These are phyloP conservation scores for Pleurotus eryngii DNA, from an alignment of 768 basidiomycete genomes.

Conservation along the genomic window DNA sequence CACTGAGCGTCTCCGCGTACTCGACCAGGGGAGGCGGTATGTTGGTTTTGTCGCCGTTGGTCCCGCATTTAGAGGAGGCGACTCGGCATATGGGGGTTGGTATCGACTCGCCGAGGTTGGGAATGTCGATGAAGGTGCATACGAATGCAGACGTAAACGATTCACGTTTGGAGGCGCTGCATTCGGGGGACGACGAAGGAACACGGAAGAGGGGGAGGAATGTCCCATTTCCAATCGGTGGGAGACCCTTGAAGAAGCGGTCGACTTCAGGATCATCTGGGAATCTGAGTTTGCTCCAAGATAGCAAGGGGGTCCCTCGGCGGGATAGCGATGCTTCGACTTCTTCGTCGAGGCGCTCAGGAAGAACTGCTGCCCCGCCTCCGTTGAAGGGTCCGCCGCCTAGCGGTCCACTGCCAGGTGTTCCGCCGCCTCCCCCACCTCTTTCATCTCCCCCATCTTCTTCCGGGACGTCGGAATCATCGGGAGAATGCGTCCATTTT, in stretches of 20 bases:
- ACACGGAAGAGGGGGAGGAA: not conserved
- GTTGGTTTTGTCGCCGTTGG: not conserved
- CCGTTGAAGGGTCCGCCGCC: not conserved
- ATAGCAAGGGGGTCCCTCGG: not conserved
- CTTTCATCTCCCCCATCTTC: not conserved
- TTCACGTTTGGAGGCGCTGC: not conserved
- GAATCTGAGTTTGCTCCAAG: no score
- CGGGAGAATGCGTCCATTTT: no score
- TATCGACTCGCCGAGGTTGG: not conserved
- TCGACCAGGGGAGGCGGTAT: not conserved
- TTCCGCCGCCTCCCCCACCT: not conserved
- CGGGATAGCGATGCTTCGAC: not conserved
- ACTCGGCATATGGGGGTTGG: no score
- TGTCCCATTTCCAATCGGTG: constrained; percentile 1
- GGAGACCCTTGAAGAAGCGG: not conserved
- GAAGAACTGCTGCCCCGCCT: not conserved
- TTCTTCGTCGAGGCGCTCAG: not conserved
- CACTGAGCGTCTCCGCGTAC: not conserved
- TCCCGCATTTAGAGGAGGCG: no score
- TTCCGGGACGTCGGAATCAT: no score
- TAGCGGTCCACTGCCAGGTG: constrained; percentile 1
- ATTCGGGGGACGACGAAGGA: not conserved
- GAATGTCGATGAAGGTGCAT: not conserved
- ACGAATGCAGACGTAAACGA: not conserved
- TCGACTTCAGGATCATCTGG: no score